Conservation (phyloP, 768 basidiomycete genomes). For the Pisolithus tinctorius region DNA sequence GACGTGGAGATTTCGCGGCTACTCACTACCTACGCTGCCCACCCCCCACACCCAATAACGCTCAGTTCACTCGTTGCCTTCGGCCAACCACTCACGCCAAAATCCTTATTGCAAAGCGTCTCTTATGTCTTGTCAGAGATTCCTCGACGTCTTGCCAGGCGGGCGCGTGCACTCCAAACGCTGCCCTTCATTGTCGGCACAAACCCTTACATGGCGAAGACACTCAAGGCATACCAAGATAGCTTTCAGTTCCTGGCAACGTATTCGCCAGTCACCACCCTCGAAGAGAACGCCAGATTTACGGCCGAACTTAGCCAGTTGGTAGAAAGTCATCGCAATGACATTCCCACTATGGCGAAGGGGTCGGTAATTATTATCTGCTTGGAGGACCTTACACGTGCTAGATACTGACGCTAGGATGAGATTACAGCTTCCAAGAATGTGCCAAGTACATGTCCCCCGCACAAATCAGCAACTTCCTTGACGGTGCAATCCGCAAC, state of each 20-base stretch:
- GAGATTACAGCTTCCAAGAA: constrained; percentile 66
- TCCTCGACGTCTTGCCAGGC: constrained; percentile 67
- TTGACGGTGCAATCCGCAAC: constrained; percentile 79
- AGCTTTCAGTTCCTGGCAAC: constrained; percentile 67
- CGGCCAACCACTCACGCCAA: constrained; percentile 63
- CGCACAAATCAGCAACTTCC: constrained; percentile 68
- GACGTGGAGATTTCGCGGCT: constrained; percentile 51
- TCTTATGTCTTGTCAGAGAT: constrained; percentile 70
- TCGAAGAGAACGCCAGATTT: constrained; percentile 67
- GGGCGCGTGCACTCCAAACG: constrained; percentile 65
- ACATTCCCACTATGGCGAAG: constrained; percentile 87
- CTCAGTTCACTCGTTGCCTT: constrained; percentile 69
- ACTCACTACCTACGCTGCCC: constrained; percentile 54
- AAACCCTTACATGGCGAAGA: constrained; percentile 77
- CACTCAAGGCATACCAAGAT: constrained; percentile 58
- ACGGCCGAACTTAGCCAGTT: constrained; percentile 60
- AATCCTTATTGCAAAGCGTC: constrained; percentile 70
- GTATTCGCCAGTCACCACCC: constrained; percentile 54
- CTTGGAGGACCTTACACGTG: background rate
- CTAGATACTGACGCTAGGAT: background rate
- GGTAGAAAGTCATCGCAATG: constrained; percentile 75
- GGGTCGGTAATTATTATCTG: constrained; percentile 42
- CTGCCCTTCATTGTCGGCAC: constrained; percentile 87
- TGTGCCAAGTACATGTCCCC: constrained; percentile 78
- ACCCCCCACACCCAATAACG: constrained; percentile 62